A percentile compares a stretch with the other conserved stretches of the same genome.
Evolutionary conservation across 2,329 filamentous ascomycete species (phyloP).

Genomic region (Massarina eburnea): DNA sequence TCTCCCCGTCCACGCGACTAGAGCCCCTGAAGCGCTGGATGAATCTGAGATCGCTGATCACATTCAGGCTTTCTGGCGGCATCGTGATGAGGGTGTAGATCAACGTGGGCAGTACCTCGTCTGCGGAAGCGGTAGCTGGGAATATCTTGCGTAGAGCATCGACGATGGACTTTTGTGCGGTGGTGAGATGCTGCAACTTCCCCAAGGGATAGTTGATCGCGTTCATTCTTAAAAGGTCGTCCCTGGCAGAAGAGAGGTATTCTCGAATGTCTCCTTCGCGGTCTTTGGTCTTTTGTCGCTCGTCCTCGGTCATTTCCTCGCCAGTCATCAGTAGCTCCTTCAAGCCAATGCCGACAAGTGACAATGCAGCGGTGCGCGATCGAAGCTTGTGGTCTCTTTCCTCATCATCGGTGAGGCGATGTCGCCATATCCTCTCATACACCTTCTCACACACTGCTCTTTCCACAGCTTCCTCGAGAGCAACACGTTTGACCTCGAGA

Average conservation of each 20-base stretch:
- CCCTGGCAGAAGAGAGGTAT: slow-evolving; percentile 68
- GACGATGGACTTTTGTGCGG: slow-evolving; percentile 90
- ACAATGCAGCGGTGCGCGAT: slow-evolving; percentile 87
- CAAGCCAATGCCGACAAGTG: slow-evolving; percentile 87
- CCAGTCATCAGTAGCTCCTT: slow-evolving; percentile 69
- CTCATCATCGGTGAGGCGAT: slow-evolving; percentile 89
- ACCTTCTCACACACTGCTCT: slow-evolving; percentile 77
- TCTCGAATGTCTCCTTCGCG: slow-evolving; percentile 67
- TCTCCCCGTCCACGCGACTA: slow-evolving; percentile 85
- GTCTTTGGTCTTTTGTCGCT: slow-evolving; percentile 57
- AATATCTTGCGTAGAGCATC: slow-evolving; percentile 72
- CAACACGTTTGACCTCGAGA: slow-evolving; percentile 73
- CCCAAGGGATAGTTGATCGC: slow-evolving; percentile 84
- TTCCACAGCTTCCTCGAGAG: slow-evolving; percentile 90
- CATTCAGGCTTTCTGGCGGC: slow-evolving; percentile 79
- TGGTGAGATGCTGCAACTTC: slow-evolving; percentile 85
- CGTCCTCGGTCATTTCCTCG: slow-evolving; percentile 57
- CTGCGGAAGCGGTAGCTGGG: slow-evolving; percentile 80
- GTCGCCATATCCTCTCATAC: slow-evolving; percentile 87
- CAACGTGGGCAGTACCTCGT: slow-evolving; percentile 94
- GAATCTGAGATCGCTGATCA: slow-evolving; percentile 93
- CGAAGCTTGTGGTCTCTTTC: slow-evolving; percentile 91
- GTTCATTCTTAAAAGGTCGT: slow-evolving; percentile 77
- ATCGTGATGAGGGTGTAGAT: slow-evolving; percentile 95
- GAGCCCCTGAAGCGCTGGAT: slow-evolving; percentile 89